phyloP scores from a whole-genome alignment of 371 early-diverging fungal species.

The Rhizomucor miehei region DNA sequence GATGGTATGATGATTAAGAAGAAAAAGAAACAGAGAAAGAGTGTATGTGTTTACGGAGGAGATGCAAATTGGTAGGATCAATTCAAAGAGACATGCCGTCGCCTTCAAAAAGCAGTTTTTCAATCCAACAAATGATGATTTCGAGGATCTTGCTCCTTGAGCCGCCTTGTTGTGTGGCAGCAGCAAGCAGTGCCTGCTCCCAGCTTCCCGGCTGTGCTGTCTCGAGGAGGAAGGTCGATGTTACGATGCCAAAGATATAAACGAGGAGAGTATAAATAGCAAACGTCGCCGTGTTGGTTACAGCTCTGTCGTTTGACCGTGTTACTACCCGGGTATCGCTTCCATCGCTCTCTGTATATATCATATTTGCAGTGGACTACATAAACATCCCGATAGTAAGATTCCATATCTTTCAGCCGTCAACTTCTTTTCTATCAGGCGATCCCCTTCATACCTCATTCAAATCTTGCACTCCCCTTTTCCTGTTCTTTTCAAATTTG shows the following conservation, averaged over 20 bases:
- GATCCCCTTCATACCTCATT: slow-evolving; percentile 25
- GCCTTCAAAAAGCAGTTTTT: slow-evolving; percentile 46
- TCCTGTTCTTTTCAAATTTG: slow-evolving; percentile 24
- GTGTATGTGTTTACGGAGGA: background rate
- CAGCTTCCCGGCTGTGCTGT: slow-evolving; percentile 25
- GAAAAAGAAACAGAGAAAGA: background rate
- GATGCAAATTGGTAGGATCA: slow-evolving; percentile 4
- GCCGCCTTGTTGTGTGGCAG: slow-evolving; percentile 28
- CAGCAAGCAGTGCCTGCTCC: slow-evolving; percentile 39
- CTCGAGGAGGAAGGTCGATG: slow-evolving; percentile 51
- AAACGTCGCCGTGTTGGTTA: slow-evolving; percentile 53
- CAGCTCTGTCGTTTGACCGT: slow-evolving; percentile 33
- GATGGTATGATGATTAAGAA: background rate
- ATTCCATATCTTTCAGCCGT: too few species aligned
- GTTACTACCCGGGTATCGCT: slow-evolving; percentile 3
- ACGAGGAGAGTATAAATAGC: slow-evolving; percentile 51
- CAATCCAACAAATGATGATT: slow-evolving; percentile 46
- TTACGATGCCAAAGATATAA: slow-evolving; percentile 57
- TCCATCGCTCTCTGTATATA: background rate
- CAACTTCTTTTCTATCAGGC: too few species aligned
- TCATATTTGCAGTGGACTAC: slow-evolving; percentile 12
- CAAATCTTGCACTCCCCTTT: slow-evolving; percentile 30
- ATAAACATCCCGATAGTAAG: too few species aligned
- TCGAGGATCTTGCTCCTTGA: slow-evolving; percentile 42
- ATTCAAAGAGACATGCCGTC: slow-evolving; percentile 37